Percentiles rank a stretch among this genome's conserved stretches.
Evolutionary conservation across 2,329 filamentous ascomycete species (phyloP).

Genomic region (Pyrenochaeta sp.): DNA sequence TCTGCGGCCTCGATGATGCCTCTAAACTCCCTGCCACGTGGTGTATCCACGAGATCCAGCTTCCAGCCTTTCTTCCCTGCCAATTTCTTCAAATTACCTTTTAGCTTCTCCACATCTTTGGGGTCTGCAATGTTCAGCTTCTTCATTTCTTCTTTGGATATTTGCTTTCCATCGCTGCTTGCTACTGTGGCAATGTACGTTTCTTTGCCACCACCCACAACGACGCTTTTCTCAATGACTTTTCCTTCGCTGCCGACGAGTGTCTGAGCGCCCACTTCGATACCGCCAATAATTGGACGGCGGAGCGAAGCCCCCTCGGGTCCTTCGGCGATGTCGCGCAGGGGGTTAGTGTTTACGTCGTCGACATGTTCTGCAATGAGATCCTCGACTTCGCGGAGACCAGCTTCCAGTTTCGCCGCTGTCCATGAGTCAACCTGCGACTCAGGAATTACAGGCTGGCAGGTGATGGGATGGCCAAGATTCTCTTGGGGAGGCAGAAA

Average conservation of each 20-base stretch:
- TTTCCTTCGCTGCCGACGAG: slow-evolving; percentile 65
- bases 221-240: slow-evolving; percentile 62
- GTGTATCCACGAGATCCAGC: slow-evolving; percentile 78
- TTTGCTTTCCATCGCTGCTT: slow-evolving; percentile 67
- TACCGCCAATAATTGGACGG: slow-evolving; percentile 62
- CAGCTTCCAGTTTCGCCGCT: slow-evolving; percentile 41
- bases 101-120: slow-evolving; percentile 73
- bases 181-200: slow-evolving; percentile 62
- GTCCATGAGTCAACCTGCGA: slow-evolving; percentile 61
- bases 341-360: slow-evolving; percentile 40
- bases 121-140: slow-evolving; percentile 69
- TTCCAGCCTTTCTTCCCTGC: slow-evolving; percentile 80
- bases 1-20: slow-evolving; percentile 72
- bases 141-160: slow-evolving; percentile 73
- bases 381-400: slow-evolving; percentile 32
- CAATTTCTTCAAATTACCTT: slow-evolving; percentile 71
- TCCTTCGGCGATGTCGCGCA: slow-evolving; percentile 41
- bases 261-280: slow-evolving; percentile 65
- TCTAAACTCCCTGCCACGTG: slow-evolving; percentile 71
- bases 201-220: slow-evolving; percentile 62
- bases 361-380: slow-evolving; percentile 33
- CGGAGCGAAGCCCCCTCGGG: slow-evolving; percentile 45
- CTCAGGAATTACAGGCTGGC: slow-evolving; percentile 73
- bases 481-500: slow-evolving; percentile 84
- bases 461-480: slow-evolving; percentile 78